Evolutionary conservation across 768 basidiomycete genomes (phyloP).

Genomic region (Collybia sordida): DNA sequence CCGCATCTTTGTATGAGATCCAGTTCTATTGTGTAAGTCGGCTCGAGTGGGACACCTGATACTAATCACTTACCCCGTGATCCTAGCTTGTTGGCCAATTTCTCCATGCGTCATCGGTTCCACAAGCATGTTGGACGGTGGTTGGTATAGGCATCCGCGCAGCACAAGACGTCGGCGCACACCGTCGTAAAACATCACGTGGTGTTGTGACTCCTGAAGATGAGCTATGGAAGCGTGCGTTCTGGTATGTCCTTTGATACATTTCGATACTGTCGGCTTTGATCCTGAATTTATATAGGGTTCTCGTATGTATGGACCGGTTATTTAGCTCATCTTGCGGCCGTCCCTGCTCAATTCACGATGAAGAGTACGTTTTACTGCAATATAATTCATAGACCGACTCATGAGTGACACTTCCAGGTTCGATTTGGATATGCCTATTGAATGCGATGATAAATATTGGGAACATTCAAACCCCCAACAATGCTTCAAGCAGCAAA

Average conservation of each 20-base stretch:
- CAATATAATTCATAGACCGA: not conserved
- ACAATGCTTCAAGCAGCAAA: slow-evolving; percentile 68
- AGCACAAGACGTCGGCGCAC: slow-evolving; percentile 81
- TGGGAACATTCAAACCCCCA: slow-evolving; percentile 64
- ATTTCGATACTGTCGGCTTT: slow-evolving; percentile 12
- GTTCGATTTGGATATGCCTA: slow-evolving; percentile 70
- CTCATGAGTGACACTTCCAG: slow-evolving; percentile 29
- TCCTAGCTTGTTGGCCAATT: slow-evolving; percentile 51
- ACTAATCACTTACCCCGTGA: not conserved
- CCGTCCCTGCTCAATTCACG: slow-evolving; percentile 73
- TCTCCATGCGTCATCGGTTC: slow-evolving; percentile 57
- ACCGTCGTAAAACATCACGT: slow-evolving; percentile 40
- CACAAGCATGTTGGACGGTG: slow-evolving; percentile 67
- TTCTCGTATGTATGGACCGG: slow-evolving; percentile 53
- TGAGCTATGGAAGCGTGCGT: slow-evolving; percentile 74
- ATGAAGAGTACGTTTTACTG: slow-evolving; percentile 62
- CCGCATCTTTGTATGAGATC: slow-evolving; percentile 70
- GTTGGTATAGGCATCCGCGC: slow-evolving; percentile 70
- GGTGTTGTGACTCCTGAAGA: slow-evolving; percentile 49
- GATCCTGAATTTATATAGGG: slow-evolving; percentile 33
- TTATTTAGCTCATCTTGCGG: slow-evolving; percentile 55
- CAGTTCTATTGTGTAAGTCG: slow-evolving; percentile 60
- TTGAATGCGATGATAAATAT: slow-evolving; percentile 72
- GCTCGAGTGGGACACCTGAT: slow-evolving; percentile 2
- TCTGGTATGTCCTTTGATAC: slow-evolving; percentile 42